These are phyloP conservation scores for Calocybe cyanea DNA, from an alignment of 768 basidiomycete species.

Conservation along the genomic window DNA sequence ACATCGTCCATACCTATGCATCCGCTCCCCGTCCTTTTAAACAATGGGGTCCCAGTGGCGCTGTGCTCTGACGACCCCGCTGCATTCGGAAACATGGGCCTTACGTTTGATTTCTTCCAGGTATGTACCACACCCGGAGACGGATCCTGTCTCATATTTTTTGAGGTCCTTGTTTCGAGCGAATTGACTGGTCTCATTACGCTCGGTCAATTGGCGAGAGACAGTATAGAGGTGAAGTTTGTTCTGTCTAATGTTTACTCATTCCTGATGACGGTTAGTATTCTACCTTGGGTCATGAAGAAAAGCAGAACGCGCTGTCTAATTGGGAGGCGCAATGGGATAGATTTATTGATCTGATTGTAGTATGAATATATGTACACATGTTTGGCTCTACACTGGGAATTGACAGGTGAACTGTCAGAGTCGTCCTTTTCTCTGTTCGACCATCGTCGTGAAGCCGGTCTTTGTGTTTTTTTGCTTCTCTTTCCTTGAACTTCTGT, in stretches of 20 bases:
- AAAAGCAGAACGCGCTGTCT: conserved; percentile 40
- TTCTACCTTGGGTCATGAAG: conserved; percentile 43
- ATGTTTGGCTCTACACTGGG: conserved; percentile 9
- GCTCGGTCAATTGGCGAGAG: conserved; percentile 58
- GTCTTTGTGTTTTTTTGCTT: too few relatives aligned
- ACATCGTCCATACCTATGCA: conserved; percentile 81
- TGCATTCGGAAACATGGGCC: conserved; percentile 73
- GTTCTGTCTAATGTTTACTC: not conserved
- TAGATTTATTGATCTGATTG: conserved; percentile 12
- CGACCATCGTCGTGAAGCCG: not conserved
- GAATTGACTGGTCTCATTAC: conserved; percentile 64
- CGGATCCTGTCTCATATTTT: not conserved
- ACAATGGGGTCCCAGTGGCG: conserved; percentile 68
- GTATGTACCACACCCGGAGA: conserved; percentile 25
- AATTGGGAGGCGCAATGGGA: conserved; percentile 16
- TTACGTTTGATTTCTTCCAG: conserved; percentile 79
- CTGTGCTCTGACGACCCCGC: conserved; percentile 76
- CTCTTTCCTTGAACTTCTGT: too few relatives aligned
- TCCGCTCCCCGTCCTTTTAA: conserved; percentile 67
- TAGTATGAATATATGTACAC: conserved; percentile 9
- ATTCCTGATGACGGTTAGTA: conserved; percentile 30
- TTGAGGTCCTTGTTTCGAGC: conserved; percentile 61
- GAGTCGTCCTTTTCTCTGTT: not conserved
- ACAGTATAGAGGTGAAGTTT: conserved; percentile 53
- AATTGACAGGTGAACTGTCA: not conserved